Base-by-base conservation (phyloP, 2,329 filamentous ascomycete species). In the Purpureocillium lavendulum region DNA sequence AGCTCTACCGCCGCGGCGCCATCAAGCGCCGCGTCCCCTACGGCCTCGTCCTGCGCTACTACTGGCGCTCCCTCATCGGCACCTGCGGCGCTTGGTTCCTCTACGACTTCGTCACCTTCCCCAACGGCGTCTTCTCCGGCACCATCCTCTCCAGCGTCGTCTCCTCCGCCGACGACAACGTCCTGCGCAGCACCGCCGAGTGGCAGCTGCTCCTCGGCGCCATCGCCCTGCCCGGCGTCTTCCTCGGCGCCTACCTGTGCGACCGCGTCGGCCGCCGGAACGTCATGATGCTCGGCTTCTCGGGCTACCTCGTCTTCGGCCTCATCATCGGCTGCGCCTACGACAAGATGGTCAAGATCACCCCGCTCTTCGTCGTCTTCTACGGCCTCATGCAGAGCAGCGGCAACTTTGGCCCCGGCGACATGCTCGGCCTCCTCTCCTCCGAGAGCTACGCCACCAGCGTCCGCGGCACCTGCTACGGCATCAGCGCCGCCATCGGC, bases 31-130 rank as follows among this genome's bases (percentile, higher is more conserved):
- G 55, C 7, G 66, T 77, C 0, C 70, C 73, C 0, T 73, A 77
- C 44, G 47, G 52, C 1, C 59, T 77, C 0, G 62, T 74, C 6
- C 30, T 72, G 9, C 61, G 60, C 15, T 76, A 67, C 50, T 77
- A 77, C 55, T 77, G 73, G 72, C 70, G 65, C 48, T 57, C 65
- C 2, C 54, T 78, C 10, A 56, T 71, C 26, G 71, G 74, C 9
- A 74, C 72, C 9, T 71, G 65, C 40, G 64, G 70, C 9, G 72
- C 73, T 36, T 77, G 71, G 70, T 76, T 76, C 51, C 61, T 75
- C 11, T 71, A 71, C 52, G 64, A 66, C 45, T 67, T 61, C 28
- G 64, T 70, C 41, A 69, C 65, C 3, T 70, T 70, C 42, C 66
- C 66, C 5, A 70, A 69, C 44, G 64, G 65, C 10, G 63, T 69